Base-by-base conservation (phyloP, 768 basidiomycete species). In the Grammothele lineata region DNA sequence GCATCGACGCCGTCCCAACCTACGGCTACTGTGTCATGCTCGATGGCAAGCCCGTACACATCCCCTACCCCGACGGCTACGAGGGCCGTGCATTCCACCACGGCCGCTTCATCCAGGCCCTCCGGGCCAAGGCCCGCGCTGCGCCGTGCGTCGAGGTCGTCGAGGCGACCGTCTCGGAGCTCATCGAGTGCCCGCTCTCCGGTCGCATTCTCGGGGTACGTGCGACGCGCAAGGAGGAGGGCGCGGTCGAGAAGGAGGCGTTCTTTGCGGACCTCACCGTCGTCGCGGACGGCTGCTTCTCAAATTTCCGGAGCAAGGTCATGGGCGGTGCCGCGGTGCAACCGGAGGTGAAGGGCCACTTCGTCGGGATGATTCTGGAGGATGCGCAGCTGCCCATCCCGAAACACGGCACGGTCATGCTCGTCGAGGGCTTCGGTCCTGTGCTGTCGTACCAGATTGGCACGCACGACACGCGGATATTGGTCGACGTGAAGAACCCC, bases 261-360 rank as follows among this genome's bases (percentile, higher is more conserved):
- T 83, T 83, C 58, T 75, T 71, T 48, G 92, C 89, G 0, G 81
- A 86, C 54, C 65, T 99, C 41, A 88, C 92, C 37, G 69, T 98
- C 61, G 69, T 97, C 48, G 92, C 94, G 4, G 95, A 99, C 62
- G 95, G 95, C 0, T 96, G 92, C 65, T 90, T 90, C 68, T 94
- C 91, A 4, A 96, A 94, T 60, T 94, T 99, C 73, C 76, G 95
- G 40, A 73, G 66, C 10, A 50, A 70, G 1, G 80, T 92, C n/a
- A 75, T 85, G 74, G 78, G 78, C 43, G 57, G 62, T 33, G 62
- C 72, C 15, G 67, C 69, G 23, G 38, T 43, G 37, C 81, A 80
- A 58, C 71, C 83, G 1, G 62, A 68, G 4, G 81, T 81, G 18
- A 80, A 77, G 50, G 84, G 85, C 43, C 78, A 92, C 65, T 98